phyloP scores from a whole-genome alignment of 31 red algal species.

The Porphyra umbilicalis region DNA sequence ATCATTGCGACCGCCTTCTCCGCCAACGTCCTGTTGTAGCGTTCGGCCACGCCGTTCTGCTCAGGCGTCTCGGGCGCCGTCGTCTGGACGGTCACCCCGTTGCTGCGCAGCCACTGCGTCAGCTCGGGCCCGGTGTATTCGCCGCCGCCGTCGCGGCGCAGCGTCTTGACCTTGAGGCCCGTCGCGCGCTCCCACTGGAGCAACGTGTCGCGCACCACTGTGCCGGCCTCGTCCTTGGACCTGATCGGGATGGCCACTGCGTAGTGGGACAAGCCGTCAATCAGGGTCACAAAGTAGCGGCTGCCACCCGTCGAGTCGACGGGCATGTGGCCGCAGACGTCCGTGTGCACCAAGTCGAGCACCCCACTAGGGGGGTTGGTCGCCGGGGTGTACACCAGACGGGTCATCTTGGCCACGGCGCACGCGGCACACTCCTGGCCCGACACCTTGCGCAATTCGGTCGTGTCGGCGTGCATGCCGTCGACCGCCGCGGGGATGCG shows the following conservation, averaged over 20 bases:
- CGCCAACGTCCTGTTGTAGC: too few relatives aligned
- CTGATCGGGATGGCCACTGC: too few relatives aligned
- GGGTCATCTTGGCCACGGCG: neutral
- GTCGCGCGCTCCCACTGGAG: neutral
- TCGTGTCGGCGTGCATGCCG: neutral
- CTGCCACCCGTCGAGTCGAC: conserved; percentile 18
- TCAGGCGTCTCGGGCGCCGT: too few relatives aligned
- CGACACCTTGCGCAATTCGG: neutral
- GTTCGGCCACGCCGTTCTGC: too few relatives aligned
- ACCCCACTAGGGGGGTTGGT: neutral
- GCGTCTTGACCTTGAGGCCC: neutral
- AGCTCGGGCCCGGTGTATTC: conserved; percentile 9
- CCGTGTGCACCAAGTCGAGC: conserved; percentile 18
- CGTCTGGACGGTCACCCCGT: too few relatives aligned
- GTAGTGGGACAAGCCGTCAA: conserved; percentile 5
- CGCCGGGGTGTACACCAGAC: neutral
- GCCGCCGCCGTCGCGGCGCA: conserved; percentile 10
- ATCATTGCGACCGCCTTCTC: too few relatives aligned
- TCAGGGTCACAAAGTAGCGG: conserved; percentile 17
- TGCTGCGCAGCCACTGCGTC: neutral
- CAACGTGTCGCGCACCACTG: too few relatives aligned
- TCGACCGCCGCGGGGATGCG: neutral
- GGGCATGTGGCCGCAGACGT: conserved; percentile 20
- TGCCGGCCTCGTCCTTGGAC: too few relatives aligned
- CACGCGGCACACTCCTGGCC: neutral